Conservation (phyloP, 2,329 filamentous ascomycete genomes). For the Pseudogymnoascus sp. region DNA sequence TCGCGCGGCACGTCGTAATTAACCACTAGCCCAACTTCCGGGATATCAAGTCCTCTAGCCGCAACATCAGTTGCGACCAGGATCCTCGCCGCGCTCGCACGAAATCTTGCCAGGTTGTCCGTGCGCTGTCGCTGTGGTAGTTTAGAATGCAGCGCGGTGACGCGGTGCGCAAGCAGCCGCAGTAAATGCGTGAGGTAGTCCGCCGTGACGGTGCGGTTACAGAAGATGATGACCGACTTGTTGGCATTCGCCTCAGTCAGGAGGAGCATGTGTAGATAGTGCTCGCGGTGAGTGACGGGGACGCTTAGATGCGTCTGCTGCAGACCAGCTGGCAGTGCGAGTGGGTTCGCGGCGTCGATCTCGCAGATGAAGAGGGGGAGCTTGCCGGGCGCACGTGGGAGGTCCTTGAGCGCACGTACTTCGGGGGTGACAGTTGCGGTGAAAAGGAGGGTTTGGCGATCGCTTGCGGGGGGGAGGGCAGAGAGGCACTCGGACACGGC, state of each 20-base stretch:
- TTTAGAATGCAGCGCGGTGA: slow-evolving; percentile 82
- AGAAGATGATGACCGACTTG: slow-evolving; percentile 85
- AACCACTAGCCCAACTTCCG: slow-evolving; percentile 78
- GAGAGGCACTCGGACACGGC: slow-evolving; percentile 85
- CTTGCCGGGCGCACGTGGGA: slow-evolving; percentile 60
- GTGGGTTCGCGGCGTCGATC: slow-evolving; percentile 58
- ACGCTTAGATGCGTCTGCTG: slow-evolving; percentile 80
- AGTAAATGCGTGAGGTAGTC: slow-evolving; percentile 84
- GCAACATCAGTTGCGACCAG: slow-evolving; percentile 94
- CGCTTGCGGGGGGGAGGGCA: slow-evolving; percentile 64
- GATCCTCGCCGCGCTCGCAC: slow-evolving; percentile 78
- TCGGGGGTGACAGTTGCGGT: slow-evolving; percentile 93
- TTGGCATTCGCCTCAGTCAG: slow-evolving; percentile 65
- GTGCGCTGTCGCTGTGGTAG: slow-evolving; percentile 78
- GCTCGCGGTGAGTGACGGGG: slow-evolving; percentile 86
- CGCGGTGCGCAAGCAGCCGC: slow-evolving; percentile 75
- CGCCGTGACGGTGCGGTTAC: slow-evolving; percentile 83
- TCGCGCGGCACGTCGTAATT: slow-evolving; percentile 97
- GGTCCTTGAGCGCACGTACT: slow-evolving; percentile 75
- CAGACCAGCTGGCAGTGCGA: slow-evolving; percentile 73
- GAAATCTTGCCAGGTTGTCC: slow-evolving; percentile 84
- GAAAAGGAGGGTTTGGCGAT: slow-evolving; percentile 90
- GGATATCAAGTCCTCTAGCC: slow-evolving; percentile 88
- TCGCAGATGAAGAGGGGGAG: slow-evolving; percentile 83
- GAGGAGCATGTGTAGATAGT: slow-evolving; percentile 86